Evolutionary conservation across 108 stramenopile species (phyloP).

Genomic region (Nitzschia palea): DNA sequence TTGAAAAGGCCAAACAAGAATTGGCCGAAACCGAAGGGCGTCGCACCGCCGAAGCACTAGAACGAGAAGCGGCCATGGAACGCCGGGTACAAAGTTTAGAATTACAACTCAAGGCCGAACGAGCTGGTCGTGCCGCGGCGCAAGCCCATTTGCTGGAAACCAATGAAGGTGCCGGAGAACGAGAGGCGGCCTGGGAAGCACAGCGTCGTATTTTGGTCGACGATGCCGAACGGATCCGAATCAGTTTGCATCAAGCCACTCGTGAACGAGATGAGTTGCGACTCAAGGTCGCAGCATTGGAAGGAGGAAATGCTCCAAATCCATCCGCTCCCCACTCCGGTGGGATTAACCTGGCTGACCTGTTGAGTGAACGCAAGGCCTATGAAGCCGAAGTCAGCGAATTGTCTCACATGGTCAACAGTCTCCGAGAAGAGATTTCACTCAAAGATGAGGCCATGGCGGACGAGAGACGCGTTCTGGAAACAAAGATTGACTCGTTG

Average conservation of each 20-base stretch:
- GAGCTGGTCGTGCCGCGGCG: conserved; percentile 79
- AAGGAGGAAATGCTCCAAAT: conserved; percentile 17
- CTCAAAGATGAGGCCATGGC: conserved; percentile 57
- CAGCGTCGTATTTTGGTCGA: conserved; percentile 81
- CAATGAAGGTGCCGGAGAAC: conserved; percentile 75
- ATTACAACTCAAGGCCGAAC: conserved; percentile 82
- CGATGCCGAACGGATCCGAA: conserved; percentile 77
- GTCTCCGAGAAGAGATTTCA: conserved; percentile 71
- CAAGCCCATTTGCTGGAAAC: conserved; percentile 73
- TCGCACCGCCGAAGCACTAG: conserved; percentile 78
- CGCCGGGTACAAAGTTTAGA: conserved; percentile 71
- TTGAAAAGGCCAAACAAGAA: conserved; percentile 79
- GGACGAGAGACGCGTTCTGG: conserved; percentile 41
- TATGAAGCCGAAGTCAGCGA: conserved; percentile 85
- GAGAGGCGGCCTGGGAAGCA: conserved; percentile 89
- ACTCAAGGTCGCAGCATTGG: conserved; percentile 64
- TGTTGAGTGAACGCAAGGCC: conserved; percentile 77
- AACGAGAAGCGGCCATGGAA: conserved; percentile 82
- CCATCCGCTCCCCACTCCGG: conserved; percentile 43
- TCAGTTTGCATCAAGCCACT: conserved; percentile 58
- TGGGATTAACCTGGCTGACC: conserved; percentile 56
- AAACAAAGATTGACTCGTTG: conserved; percentile 52
- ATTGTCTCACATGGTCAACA: conserved; percentile 65
- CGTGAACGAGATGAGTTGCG: conserved; percentile 78
- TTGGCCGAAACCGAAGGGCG: conserved; percentile 83